Percentiles rank a stretch among this genome's conserved stretches.
Evolutionary conservation across 1,284 basidiomycete species (phyloP).

Genomic region (Xerocomus minutiporus): DNA sequence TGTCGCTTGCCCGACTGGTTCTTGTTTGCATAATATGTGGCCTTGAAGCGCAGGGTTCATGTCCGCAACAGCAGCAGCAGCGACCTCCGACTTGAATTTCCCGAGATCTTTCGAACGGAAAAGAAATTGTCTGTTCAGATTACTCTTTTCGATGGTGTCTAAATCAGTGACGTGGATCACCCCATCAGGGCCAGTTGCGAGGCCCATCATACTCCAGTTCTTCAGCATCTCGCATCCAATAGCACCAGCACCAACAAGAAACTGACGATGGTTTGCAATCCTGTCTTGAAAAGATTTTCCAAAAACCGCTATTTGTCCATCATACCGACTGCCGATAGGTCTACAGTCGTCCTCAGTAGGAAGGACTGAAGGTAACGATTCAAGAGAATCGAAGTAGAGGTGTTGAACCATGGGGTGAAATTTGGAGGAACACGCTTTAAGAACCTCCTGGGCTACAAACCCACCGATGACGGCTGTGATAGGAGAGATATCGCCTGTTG

Average conservation of each 20-base stretch:
- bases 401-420: conserved; percentile 97
- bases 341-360: conserved; percentile 86
- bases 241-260: conserved; percentile 96
- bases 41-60: conserved; percentile 95
- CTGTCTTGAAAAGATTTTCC: conserved; percentile 92
- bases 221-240: conserved; percentile 99
- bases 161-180: conserved; percentile 94
- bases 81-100: conserved; percentile 97
- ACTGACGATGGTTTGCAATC: conserved; percentile 88
- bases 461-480: conserved; percentile 94
- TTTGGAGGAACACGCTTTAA: conserved; percentile 97
- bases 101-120: conserved; percentile 97
- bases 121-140: conserved; percentile 97
- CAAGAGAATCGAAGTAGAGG: conserved; percentile 97
- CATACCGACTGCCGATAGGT: conserved; percentile 83
- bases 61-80: conserved; percentile 85
- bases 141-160: conserved; percentile 99
- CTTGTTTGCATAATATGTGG: conserved; percentile 88
- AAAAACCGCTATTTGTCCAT: conserved; percentile 94
- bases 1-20: conserved; percentile 90
- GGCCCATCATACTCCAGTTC: conserved; percentile 99
- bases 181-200: conserved; percentile 79
- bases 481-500: conserved; percentile 89
- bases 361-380: conserved; percentile 76
- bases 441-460: conserved; percentile 96